Evolutionary conservation across 495 filamentous ascomycete species (phyloP).

Genomic region (Cenococcum geophilum): DNA sequence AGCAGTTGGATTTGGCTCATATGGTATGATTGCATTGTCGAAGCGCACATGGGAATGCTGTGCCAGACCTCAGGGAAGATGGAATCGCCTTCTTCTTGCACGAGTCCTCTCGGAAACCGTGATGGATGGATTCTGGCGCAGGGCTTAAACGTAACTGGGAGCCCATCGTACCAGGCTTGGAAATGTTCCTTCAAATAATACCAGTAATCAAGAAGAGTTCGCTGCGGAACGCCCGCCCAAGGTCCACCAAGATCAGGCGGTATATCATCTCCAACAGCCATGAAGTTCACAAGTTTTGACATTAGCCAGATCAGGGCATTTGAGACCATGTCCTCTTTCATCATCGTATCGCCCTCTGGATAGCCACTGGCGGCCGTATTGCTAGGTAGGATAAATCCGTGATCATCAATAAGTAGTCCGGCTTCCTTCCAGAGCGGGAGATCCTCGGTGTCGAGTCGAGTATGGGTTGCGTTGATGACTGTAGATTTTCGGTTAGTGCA

Average conservation of each 20-base stretch:
- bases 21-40: slow-evolving; percentile 60
- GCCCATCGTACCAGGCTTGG: slow-evolving; percentile 53
- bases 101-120: slow-evolving; percentile 12
- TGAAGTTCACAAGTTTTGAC: slow-evolving; percentile 57
- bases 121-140: slow-evolving; percentile 39
- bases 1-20: slow-evolving; percentile 58
- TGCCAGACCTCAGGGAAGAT: slow-evolving; percentile 57
- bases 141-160: slow-evolving; percentile 53
- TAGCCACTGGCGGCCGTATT: slow-evolving; percentile 45
- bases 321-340: slow-evolving; percentile 54
- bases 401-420: slow-evolving; percentile 51
- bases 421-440: slow-evolving; percentile 56
- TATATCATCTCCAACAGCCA: slow-evolving; percentile 49
- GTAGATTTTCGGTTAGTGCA: slow-evolving; percentile 2
- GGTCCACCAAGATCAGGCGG: slow-evolving; percentile 36
- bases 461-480: slow-evolving; percentile 58
- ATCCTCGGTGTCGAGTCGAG: slow-evolving; percentile 57
- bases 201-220: slow-evolving; percentile 53
- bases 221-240: slow-evolving; percentile 47
- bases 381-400: slow-evolving; percentile 50
- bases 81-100: slow-evolving; percentile 33
- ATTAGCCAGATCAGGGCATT: slow-evolving; percentile 60
- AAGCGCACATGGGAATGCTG: slow-evolving; percentile 56
- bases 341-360: slow-evolving; percentile 42
- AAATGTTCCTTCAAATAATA: slow-evolving; percentile 42